These are phyloP conservation scores for Triticum dicoccoides DNA, from an alignment of 176 grass and related monocot genomes.

Conservation along the genomic window DNA sequence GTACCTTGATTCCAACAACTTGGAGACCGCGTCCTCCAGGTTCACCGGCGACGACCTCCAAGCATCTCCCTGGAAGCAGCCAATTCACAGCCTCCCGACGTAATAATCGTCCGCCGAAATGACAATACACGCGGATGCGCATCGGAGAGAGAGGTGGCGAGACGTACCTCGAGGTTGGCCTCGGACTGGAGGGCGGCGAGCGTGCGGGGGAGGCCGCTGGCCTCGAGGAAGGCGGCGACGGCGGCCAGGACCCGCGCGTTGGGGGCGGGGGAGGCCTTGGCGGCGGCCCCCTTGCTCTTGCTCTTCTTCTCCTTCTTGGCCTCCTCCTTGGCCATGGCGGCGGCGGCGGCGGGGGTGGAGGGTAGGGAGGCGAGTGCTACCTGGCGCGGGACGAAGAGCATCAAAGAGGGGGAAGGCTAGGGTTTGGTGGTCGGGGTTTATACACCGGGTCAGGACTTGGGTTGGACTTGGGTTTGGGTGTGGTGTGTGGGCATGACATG, in stretches of 20 bases:
- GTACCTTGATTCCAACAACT: constrained; percentile 63
- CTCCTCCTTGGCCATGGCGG: constrained; percentile 48
- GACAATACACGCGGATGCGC: neutral
- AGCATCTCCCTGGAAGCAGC: constrained; percentile 37
- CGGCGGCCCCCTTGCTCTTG: constrained; percentile 41
- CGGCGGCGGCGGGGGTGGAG: neutral
- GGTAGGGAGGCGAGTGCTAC: constrained; percentile 27
- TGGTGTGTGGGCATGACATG: neutral
- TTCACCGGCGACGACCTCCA: constrained; percentile 50
- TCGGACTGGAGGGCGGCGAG: constrained; percentile 66
- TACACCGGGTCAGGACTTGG: neutral
- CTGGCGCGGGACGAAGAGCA: constrained; percentile 73
- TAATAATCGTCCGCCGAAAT: neutral
- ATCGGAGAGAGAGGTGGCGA: neutral
- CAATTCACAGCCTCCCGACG: neutral
- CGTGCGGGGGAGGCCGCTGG: constrained; percentile 51
- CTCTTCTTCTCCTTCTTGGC: constrained; percentile 47
- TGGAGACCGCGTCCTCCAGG: constrained; percentile 51
- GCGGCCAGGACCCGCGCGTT: constrained; percentile 47
- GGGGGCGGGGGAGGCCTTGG: constrained; percentile 7
- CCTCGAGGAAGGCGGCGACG: constrained; percentile 74
- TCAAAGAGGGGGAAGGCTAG: constrained; percentile 18
- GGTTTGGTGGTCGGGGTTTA: constrained; percentile 31
- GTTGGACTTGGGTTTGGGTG: no score
- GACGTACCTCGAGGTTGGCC: constrained; percentile 58